These are phyloP conservation scores for Flaveria trinervia DNA, from an alignment of 129 eudicot species.

Conservation along the genomic window DNA sequence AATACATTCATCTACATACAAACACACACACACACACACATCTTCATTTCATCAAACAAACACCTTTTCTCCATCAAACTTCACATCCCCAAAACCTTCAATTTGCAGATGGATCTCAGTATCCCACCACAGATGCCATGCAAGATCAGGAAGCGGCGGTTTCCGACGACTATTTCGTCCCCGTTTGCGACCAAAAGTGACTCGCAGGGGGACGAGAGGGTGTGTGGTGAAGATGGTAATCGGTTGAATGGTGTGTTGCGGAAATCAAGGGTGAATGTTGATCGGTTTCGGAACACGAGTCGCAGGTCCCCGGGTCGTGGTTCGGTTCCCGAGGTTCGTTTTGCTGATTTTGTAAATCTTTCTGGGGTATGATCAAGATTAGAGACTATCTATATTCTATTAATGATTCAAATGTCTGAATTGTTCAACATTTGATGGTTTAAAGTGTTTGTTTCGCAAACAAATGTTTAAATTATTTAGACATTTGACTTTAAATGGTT, in stretches of 20 bases:
- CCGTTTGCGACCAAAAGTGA: constrained; percentile 56
- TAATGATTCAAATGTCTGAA: too few relatives aligned
- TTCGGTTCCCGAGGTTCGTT: constrained; percentile 30
- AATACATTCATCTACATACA: constrained; percentile 47
- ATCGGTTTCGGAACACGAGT: constrained; percentile 36
- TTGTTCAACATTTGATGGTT: too few relatives aligned
- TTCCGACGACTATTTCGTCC: constrained; percentile 66
- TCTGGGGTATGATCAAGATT: too few relatives aligned
- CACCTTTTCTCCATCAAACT: constrained; percentile 36
- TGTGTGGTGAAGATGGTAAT: constrained; percentile 41
- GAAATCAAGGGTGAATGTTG: constrained; percentile 18
- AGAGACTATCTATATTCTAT: too few relatives aligned
- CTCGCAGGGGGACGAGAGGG: constrained; percentile 40
- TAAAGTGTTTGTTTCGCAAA: too few relatives aligned
- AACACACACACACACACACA: constrained; percentile 30
- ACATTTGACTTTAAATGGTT: too few relatives aligned
- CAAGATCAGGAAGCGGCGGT: constrained; percentile 71
- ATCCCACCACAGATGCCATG: constrained; percentile 48
- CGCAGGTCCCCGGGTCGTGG: constrained; percentile 28
- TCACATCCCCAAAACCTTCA: constrained; percentile 29
- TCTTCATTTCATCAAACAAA: constrained; percentile 39
- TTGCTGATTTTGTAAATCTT: background rate
- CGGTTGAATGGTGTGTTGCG: constrained; percentile 4
- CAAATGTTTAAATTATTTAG: too few relatives aligned
- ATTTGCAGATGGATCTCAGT: constrained; percentile 43